Conservation (phyloP, 2,329 filamentous ascomycete species). For the Phialophora expanda region DNA sequence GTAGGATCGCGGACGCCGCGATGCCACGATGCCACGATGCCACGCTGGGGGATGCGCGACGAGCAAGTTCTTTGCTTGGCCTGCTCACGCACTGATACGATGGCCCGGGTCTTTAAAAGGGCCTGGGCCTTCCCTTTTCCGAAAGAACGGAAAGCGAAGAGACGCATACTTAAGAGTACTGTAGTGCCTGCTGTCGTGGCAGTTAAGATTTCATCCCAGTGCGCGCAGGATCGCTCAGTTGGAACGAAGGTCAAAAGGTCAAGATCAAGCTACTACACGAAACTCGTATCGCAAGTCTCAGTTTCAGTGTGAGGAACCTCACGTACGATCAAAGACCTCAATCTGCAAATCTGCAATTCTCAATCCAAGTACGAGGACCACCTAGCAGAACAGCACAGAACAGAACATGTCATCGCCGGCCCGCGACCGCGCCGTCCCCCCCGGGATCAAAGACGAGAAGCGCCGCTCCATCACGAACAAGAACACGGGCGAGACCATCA, state of each 20-base stretch:
- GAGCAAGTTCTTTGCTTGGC: neutral
- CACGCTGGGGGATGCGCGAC: neutral
- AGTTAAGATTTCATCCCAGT: neutral
- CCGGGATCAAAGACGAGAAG: conserved; percentile 27
- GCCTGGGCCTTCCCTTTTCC: neutral
- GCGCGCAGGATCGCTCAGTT: neutral
- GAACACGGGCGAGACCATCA: conserved; percentile 29
- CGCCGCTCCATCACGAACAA: conserved; percentile 31
- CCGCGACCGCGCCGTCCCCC: conserved; percentile 25
- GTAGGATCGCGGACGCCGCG: too few species aligned
- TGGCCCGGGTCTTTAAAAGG: neutral
- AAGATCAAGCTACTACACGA: neutral
- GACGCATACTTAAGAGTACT: neutral
- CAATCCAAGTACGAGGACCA: too few species aligned
- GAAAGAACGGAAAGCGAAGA: neutral
- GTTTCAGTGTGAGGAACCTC: too few species aligned
- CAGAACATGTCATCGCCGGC: neutral
- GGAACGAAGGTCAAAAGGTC: neutral
- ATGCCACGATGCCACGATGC: neutral
- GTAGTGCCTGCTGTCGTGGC: too few species aligned
- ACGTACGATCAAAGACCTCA: too few species aligned
- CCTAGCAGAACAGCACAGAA: neutral
- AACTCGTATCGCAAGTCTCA: neutral
- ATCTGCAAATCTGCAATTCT: too few species aligned
- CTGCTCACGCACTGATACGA: neutral